Evolutionary conservation across 495 filamentous ascomycete genomes (phyloP).

Genomic region (Antarctomyces pellizariae): DNA sequence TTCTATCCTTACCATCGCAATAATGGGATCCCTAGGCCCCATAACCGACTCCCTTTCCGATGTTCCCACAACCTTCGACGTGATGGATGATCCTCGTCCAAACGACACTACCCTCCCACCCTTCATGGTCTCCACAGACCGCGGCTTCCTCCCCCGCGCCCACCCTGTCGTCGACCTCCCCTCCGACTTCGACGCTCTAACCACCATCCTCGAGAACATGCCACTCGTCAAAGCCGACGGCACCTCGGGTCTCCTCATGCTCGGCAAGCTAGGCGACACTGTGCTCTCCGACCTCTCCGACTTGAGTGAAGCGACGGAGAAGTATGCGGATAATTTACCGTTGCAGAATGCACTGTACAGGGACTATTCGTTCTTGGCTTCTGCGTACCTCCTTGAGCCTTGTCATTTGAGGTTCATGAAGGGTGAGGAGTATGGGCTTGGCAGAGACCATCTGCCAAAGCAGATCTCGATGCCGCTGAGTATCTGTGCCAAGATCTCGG

Average conservation of each 20-base stretch:
- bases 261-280: constrained; percentile 41
- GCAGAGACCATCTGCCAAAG: constrained; percentile 40
- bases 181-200: constrained; percentile 40
- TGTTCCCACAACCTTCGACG: no score
- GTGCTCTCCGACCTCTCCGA: constrained; percentile 46
- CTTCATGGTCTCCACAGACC: constrained; percentile 70
- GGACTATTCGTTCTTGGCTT: constrained; percentile 77
- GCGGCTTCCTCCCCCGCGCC: constrained; percentile 53
- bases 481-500: constrained; percentile 54
- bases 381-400: constrained; percentile 81
- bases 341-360: constrained; percentile 65
- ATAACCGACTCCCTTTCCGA: constrained; percentile 3
- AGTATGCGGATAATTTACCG: constrained; percentile 42
- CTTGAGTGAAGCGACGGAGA: constrained; percentile 43
- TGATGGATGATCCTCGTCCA: constrained; percentile 32
- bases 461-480: constrained; percentile 52
- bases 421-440: constrained; percentile 52
- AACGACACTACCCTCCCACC: constrained; percentile 39
- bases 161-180: constrained; percentile 39
- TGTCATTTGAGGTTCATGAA: constrained; percentile 53
- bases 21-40: not conserved
- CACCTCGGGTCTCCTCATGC: constrained; percentile 52
- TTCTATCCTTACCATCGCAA: not conserved
- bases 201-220: constrained; percentile 46
- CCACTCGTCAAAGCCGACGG: constrained; percentile 48